Conservation (phyloP, 2,329 filamentous ascomycete genomes). For the Paradendryphiella salina region DNA sequence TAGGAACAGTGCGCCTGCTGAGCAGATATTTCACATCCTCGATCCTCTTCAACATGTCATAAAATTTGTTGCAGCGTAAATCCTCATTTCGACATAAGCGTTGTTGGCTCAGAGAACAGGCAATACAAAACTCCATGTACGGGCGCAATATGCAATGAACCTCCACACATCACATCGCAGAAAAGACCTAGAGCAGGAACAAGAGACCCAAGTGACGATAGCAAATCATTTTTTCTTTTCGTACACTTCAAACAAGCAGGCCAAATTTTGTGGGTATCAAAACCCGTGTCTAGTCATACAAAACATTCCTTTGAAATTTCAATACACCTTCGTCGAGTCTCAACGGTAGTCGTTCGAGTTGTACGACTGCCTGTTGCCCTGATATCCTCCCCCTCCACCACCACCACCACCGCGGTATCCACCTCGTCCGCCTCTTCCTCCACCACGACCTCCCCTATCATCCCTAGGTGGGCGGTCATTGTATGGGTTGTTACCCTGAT, state of each 20-base stretch:
- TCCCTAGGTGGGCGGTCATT: constrained; percentile 24
- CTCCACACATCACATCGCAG: too few relatives aligned
- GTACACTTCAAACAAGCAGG: background rate
- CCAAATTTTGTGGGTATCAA: background rate
- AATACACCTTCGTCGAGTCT: background rate
- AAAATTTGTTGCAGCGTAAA: too few relatives aligned
- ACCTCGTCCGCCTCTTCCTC: constrained; percentile 33
- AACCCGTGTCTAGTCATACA: constrained; percentile 7
- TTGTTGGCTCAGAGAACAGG: too few relatives aligned
- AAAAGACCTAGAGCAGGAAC: too few relatives aligned
- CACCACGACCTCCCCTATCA: constrained; percentile 20
- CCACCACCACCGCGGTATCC: constrained; percentile 33
- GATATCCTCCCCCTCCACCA: constrained; percentile 22
- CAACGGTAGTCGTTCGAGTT: constrained; percentile 27
- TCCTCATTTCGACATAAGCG: too few relatives aligned
- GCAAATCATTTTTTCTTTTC: background rate
- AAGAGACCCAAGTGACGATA: background rate
- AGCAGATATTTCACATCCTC: too few relatives aligned
- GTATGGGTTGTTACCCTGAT: constrained; percentile 28
- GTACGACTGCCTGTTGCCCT: constrained; percentile 17
- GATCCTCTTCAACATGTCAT: too few relatives aligned
- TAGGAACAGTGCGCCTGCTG: too few relatives aligned
- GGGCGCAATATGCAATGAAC: too few relatives aligned
- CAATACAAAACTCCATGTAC: too few relatives aligned
- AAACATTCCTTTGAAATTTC: background rate